Percentiles rank a stretch among this genome's conserved stretches.
phyloP scores from a whole-genome alignment of 805 yeast genomes.

The Saturnispora silvae region DNA sequence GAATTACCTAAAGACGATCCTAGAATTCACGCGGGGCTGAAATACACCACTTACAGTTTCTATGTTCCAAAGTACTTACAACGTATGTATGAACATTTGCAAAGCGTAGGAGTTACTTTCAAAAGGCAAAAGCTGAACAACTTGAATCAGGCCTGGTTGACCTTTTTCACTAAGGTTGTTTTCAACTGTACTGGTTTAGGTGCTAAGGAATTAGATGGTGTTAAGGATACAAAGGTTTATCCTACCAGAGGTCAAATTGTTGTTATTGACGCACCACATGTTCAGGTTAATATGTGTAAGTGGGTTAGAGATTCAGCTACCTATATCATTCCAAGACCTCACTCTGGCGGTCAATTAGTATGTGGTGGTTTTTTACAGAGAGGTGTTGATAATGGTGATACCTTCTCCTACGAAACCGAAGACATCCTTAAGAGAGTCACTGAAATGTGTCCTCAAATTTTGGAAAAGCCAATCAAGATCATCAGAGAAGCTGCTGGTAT shows the following conservation, averaged over 20 bases:
- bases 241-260: slow-evolving; percentile 80
- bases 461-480: slow-evolving; percentile 36
- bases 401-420: slow-evolving; percentile 44
- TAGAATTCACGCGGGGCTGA: slow-evolving; percentile 39
- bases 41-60: slow-evolving; percentile 55
- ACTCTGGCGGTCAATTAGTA: slow-evolving; percentile 53
- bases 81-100: slow-evolving; percentile 35
- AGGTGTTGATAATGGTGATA: slow-evolving; percentile 51
- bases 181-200: slow-evolving; percentile 76
- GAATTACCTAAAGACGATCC: slow-evolving; percentile 37
- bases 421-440: slow-evolving; percentile 54
- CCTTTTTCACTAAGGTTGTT: slow-evolving; percentile 32
- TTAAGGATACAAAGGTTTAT: slow-evolving; percentile 46
- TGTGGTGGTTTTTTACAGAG: slow-evolving; percentile 68
- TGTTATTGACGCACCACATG: slow-evolving; percentile 59
- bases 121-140: slow-evolving; percentile 36
- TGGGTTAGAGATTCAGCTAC: slow-evolving; percentile 56
- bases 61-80: slow-evolving; percentile 54
- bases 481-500: slow-evolving; percentile 61
- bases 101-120: slow-evolving; percentile 40
- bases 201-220: slow-evolving; percentile 54
- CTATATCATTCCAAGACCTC: slow-evolving; percentile 64
- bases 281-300: slow-evolving; percentile 44
- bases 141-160: slow-evolving; percentile 41
- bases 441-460: slow-evolving; percentile 38